Conservation (phyloP, 305 asterid genomes). For the Caryopteris hybrid region DNA sequence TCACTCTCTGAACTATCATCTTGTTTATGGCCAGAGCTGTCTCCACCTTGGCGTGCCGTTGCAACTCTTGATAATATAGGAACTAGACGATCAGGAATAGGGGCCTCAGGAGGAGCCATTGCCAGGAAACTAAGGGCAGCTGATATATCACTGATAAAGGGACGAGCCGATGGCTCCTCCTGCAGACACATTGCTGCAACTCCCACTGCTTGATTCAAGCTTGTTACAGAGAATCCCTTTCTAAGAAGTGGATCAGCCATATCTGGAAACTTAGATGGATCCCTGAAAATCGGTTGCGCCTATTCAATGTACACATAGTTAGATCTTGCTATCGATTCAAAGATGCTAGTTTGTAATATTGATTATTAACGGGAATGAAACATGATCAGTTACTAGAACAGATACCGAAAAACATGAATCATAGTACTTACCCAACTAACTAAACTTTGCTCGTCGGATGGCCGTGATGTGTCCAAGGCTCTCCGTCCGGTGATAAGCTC, state of each 20-base stretch:
- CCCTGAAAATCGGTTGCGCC: slow-evolving; percentile 74
- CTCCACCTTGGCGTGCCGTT: slow-evolving; percentile 3
- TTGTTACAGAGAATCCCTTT: slow-evolving; percentile 41
- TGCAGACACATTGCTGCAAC: slow-evolving; percentile 92
- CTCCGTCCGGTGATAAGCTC: slow-evolving; percentile 87
- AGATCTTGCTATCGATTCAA: not conserved
- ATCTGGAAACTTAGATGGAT: slow-evolving; percentile 66
- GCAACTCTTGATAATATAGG: slow-evolving; percentile 29
- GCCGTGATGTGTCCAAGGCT: slow-evolving; percentile 62
- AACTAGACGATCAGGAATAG: slow-evolving; percentile 32
- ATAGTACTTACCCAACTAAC: slow-evolving; percentile 65
- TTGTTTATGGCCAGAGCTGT: not conserved
- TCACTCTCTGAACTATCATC: slow-evolving; percentile 10
- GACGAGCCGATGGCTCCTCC: slow-evolving; percentile 86
- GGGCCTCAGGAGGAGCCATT: slow-evolving; percentile 47
- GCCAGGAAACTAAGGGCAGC: slow-evolving; percentile 73
- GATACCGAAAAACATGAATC: not conserved
- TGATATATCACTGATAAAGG: slow-evolving; percentile 70
- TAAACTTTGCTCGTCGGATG: slow-evolving; percentile 68
- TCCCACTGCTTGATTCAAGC: slow-evolving; percentile 90
- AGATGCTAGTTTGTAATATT: not conserved
- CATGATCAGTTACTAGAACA: too few relatives aligned
- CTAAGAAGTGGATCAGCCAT: slow-evolving; percentile 81
- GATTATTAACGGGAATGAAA: not conserved
- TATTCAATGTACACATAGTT: slow-evolving; percentile 18